Percentiles rank a stretch among this genome's conserved stretches.
Conservation (phyloP, 768 basidiomycete species). For the Podaxis carcinomalis region DNA sequence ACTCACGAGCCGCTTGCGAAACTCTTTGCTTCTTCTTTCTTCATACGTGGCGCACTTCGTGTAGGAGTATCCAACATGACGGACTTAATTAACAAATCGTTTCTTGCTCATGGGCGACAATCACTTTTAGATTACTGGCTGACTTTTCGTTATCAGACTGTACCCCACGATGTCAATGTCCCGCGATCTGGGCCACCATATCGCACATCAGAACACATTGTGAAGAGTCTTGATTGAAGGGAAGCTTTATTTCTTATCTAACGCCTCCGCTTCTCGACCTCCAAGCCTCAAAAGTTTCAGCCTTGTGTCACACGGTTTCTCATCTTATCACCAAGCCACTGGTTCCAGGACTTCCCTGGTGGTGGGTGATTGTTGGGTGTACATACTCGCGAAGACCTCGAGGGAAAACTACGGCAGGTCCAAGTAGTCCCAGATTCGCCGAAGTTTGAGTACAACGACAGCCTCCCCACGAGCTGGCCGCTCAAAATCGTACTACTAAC, state of each 20-base stretch:
- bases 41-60: not conserved
- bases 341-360: not conserved
- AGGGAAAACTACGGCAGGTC: not conserved
- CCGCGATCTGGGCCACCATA: not conserved
- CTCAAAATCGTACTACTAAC: not conserved
- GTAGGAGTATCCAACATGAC: not conserved
- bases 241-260: slow-evolving; percentile 5
- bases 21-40: not conserved
- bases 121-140: not conserved
- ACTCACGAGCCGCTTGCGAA: not conserved
- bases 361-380: not conserved
- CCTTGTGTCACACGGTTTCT: not conserved
- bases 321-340: not conserved
- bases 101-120: not conserved
- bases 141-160: not conserved
- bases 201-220: not conserved
- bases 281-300: not conserved
- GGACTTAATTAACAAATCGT: not conserved
- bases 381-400: not conserved
- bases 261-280: not conserved
- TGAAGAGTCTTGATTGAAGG: not conserved
- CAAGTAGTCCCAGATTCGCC: not conserved
- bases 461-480: not conserved
- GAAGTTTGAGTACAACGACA: not conserved
- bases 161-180: not conserved